phyloP scores from a whole-genome alignment of 164 flowering plant genomes.

The Sextonia rubra region DNA sequence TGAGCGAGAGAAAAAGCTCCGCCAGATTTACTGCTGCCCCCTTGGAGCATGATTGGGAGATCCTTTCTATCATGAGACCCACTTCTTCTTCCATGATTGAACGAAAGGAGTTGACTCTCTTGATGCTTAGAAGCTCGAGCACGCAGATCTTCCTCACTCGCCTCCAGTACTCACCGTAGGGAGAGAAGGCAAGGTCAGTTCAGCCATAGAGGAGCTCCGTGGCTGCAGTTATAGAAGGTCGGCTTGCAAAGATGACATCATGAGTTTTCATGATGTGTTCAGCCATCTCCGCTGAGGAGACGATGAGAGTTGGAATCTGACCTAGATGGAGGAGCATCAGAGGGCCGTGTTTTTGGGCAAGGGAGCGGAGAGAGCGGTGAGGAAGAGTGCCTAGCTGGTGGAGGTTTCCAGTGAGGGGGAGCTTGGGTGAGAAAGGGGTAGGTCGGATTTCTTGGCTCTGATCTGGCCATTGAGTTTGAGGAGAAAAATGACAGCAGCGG shows the following conservation, averaged over 20 bases:
- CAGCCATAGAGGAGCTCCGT: slow-evolving; percentile 1
- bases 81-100: neutral
- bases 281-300: slow-evolving; percentile 7
- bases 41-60: neutral
- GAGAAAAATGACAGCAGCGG: neutral
- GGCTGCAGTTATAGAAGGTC: neutral
- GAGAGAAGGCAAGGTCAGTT: slow-evolving; percentile 3
- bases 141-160: slow-evolving; percentile 2
- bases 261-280: slow-evolving; percentile 5
- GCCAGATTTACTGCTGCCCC: neutral
- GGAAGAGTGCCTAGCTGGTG: slow-evolving; percentile 4
- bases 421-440: slow-evolving; percentile 4
- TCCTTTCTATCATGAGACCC: neutral
- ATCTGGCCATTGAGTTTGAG: neutral
- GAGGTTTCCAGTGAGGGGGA: slow-evolving; percentile 6
- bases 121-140: neutral
- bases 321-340: slow-evolving; percentile 5
- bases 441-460: neutral
- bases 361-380: neutral
- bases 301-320: neutral
- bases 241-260: slow-evolving; percentile 3
- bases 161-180: too few species aligned
- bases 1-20: neutral
- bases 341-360: slow-evolving; percentile 1
- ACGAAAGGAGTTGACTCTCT: neutral